These are phyloP conservation scores for Tetracentron sinense DNA, from an alignment of 164 flowering plant genomes.

Conservation along the genomic window DNA sequence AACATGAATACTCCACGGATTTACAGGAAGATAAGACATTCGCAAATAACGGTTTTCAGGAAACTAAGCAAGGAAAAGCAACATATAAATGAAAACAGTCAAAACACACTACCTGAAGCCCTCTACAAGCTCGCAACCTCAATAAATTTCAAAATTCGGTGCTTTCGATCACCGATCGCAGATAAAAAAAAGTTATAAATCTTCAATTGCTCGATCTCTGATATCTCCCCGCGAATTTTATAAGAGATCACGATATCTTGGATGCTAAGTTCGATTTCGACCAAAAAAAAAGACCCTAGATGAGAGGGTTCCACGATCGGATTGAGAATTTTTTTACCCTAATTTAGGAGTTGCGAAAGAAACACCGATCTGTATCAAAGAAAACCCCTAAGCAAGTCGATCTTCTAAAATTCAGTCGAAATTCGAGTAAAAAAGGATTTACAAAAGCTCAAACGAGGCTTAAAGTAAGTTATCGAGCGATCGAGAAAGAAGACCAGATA, in stretches of 20 bases:
- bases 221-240: not conserved
- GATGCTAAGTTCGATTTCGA: not conserved
- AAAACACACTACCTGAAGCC: not conserved
- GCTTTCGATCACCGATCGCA: not conserved
- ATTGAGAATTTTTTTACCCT: not conserved
- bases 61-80: not conserved
- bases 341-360: not conserved
- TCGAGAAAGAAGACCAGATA: too few relatives aligned
- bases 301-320: too few relatives aligned
- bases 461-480: too few relatives aligned
- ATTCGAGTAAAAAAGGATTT: too few relatives aligned
- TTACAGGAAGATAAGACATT: too few relatives aligned
- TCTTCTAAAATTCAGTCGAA: too few relatives aligned
- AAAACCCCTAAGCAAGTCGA: not conserved
- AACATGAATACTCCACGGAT: too few relatives aligned
- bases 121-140: not conserved
- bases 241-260: not conserved
- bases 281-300: too few relatives aligned
- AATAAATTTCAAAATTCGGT: constrained; percentile 4
- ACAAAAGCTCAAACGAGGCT: too few relatives aligned
- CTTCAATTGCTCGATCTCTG: not conserved
- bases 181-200: not conserved
- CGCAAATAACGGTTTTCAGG: not conserved
- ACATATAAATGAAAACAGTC: constrained; percentile 8
- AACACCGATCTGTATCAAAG: not conserved